phyloP scores from a whole-genome alignment of 257 asterid genomes.

The Solanum appendiculatum region DNA sequence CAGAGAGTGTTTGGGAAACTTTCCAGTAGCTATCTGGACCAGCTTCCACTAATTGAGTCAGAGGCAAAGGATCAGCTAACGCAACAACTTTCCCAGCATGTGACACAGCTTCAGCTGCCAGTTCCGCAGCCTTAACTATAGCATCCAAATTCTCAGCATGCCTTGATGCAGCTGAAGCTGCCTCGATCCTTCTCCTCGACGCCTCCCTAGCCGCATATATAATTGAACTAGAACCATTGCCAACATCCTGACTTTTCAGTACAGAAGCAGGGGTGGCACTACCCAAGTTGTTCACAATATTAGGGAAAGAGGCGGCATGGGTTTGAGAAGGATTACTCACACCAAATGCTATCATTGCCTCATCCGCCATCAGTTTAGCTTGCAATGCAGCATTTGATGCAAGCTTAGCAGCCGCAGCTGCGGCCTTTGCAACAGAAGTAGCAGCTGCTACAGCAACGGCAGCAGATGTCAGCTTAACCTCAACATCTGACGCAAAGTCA shows the following conservation, averaged over 20 bases:
- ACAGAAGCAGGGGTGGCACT: slow-evolving; percentile 57
- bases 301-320: slow-evolving; percentile 14
- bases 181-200: slow-evolving; percentile 79
- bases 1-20: slow-evolving; percentile 16
- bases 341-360: slow-evolving; percentile 38
- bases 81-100: slow-evolving; percentile 86
- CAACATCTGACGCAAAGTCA: slow-evolving; percentile 49
- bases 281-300: slow-evolving; percentile 21
- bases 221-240: slow-evolving; percentile 39
- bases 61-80: slow-evolving; percentile 71
- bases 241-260: slow-evolving; percentile 37
- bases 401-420: slow-evolving; percentile 93
- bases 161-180: slow-evolving; percentile 92
- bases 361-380: slow-evolving; percentile 86
- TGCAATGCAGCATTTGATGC: slow-evolving; percentile 80
- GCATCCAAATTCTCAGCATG: slow-evolving; percentile 92
- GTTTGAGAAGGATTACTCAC: slow-evolving; percentile 9
- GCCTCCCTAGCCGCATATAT: slow-evolving; percentile 91
- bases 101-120: slow-evolving; percentile 94
- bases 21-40: slow-evolving; percentile 78
- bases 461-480: slow-evolving; percentile 77
- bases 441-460: slow-evolving; percentile 92
- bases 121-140: slow-evolving; percentile 85
- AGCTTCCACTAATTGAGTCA: slow-evolving; percentile 52
- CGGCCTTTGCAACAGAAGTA: slow-evolving; percentile 95